Base-by-base conservation (phyloP, 2,329 filamentous ascomycete species). In the Paraphoma chrysanthemicola region DNA sequence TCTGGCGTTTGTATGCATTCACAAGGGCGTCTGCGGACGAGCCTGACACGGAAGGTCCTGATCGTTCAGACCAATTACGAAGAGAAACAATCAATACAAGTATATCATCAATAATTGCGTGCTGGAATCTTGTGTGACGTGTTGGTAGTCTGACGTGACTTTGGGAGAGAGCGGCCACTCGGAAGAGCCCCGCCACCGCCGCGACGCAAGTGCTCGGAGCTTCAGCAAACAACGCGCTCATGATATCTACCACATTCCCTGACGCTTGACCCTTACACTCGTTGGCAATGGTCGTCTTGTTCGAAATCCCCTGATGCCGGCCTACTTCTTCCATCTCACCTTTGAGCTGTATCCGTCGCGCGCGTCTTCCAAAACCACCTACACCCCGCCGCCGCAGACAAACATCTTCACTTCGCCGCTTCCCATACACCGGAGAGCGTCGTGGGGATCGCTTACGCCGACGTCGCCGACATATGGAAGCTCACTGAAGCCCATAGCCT, bases 271-370 rank as follows among this genome's bases (percentile, higher is more conserved):
- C 33, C n/a, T 7, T 18, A 29, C 33, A 31, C 33, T 53, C 29
- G 51, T 16, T 55, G 56, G 56, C 61, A n/a, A 70, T 71, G 66
- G 51, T 43, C 36, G 31, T 41, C 18, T 31, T n/a, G 5, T 2
- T 12, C 23, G 50, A 18, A 12, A 41, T 23, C 17, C 56, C 62
- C 67, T 79, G 63, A 86, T 86, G 85, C 83, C 83, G 72, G 82
- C 83, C 48, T 88, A 87, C 73, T 88, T 88, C 73, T 89, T 86
- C 68, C 85, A 89, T 67, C 72, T 89, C 56, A 80, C 80, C 62
- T 80, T 89, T 65, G 86, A 89, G 81, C 76, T 89, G 16, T 81
- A 86, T 66, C 72, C 80, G 60, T 77, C 68, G 44, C 71, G 72
- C 67, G 70, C 69, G 10, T 64, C 67, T n/a, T 62, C 71, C 7